Base-by-base conservation (phyloP, 305 asterid genomes). In the Fraxinus sp. region DNA sequence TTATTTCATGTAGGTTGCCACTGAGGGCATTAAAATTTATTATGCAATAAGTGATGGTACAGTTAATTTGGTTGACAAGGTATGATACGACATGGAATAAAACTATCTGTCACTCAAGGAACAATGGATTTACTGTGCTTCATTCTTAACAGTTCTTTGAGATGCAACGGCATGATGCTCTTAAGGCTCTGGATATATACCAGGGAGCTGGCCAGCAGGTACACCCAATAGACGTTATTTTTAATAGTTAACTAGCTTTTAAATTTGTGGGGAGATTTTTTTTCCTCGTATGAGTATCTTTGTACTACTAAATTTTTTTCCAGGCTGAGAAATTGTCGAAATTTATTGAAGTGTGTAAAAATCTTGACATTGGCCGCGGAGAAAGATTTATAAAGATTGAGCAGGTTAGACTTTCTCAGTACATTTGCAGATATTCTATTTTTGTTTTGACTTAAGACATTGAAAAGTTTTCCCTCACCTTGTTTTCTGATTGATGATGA, bases 61-160 rank as follows among this genome's bases (percentile, higher is more conserved):
- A 4, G 95, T 92, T 78, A 97, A 97, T 88, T 86, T 97, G 90
- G 98, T 97, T 77, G 99, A 97, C 91, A 97, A 97, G 98, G 98
- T 96, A 87, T 70, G 79, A 30, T 36, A 55, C 57, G 64, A 81
- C 87, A 39, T 86, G 46, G 76, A 49, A 28, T 79, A 13, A 7
- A 66, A 28, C 32, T 64, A 44, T 71, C 55, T 80, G 70, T n/a
- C 44, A 5, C 77, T 46, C n/a, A 28, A 7, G 5, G 83, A 39
- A 80, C 28, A 80, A 66, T 30, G 73, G 13, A 78, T 82, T 86
- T n/a, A 82, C 16, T 6, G 14, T 55, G 59, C 76, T 82, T 83
- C 28, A 20, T 82, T 80, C 84, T 66, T 78, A 26, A 72, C 88
- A 96, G 99, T 96, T 96, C 89, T 96, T 96, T 83, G 98, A 96